Percentiles rank a stretch among this genome's conserved stretches.
These are phyloP conservation scores for Aspergillus sp. DNA, from an alignment of 2,329 filamentous ascomycete genomes.

Conservation along the genomic window DNA sequence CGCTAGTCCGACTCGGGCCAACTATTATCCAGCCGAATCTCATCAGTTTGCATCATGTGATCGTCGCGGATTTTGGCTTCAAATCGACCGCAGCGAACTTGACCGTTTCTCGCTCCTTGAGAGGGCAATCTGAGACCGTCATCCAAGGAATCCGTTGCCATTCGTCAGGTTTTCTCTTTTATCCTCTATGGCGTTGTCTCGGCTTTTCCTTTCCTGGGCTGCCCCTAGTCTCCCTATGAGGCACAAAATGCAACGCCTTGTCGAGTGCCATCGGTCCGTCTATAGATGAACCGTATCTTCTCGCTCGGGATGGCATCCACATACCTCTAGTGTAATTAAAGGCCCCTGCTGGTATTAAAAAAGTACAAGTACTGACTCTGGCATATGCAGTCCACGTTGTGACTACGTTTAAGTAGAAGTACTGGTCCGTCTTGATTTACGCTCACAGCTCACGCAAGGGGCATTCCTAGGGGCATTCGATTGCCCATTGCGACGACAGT, in stretches of 20 bases:
- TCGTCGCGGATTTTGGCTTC: neutral
- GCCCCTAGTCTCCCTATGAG: neutral
- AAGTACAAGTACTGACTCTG: neutral
- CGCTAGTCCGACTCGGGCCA: no score
- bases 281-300: neutral
- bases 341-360: neutral
- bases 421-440: no score
- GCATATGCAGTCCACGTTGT: conserved; percentile 14
- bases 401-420: conserved; percentile 14
- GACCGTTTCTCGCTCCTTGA: neutral
- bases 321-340: neutral
- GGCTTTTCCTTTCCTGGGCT: neutral
- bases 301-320: neutral
- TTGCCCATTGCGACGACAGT: conserved; percentile 19
- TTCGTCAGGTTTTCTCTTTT: neutral
- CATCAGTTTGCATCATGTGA: neutral
- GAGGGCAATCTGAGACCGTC: neutral
- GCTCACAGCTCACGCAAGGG: conserved; percentile 19
- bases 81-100: neutral
- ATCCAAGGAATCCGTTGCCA: neutral
- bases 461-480: conserved; percentile 18
- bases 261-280: neutral
- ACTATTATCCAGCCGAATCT: no score
- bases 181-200: neutral
- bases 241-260: neutral